Percentiles rank a stretch among this genome's conserved stretches.
Evolutionary conservation across 179 eudicot species (phyloP).

Genomic region (Spinacia oleracea): DNA sequence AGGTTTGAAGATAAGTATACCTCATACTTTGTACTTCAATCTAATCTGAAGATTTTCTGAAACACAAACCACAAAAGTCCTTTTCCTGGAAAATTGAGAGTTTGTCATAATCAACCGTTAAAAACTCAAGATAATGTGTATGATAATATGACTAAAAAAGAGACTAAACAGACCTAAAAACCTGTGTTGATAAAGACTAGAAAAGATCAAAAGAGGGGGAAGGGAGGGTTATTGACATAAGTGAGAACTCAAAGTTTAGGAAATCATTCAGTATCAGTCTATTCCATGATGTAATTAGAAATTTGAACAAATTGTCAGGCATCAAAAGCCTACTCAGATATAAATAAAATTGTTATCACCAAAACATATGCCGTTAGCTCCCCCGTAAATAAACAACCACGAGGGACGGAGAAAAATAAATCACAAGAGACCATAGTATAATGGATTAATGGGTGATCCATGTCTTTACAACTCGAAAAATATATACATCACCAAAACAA

Average conservation of each 20-base stretch:
- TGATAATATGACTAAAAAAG: too few species aligned
- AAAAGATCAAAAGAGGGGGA: background rate
- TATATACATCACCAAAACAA: conserved; percentile 9
- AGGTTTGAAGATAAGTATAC: background rate
- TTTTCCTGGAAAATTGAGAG: too few species aligned
- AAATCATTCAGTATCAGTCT: background rate
- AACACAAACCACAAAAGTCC: too few species aligned
- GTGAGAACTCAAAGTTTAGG: background rate
- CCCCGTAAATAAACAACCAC: background rate
- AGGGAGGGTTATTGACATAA: background rate
- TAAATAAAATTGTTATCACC: background rate
- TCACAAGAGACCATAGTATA: background rate
- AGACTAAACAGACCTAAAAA: too few species aligned
- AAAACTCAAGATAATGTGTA: too few species aligned
- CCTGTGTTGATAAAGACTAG: background rate
- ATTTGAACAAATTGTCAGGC: background rate
- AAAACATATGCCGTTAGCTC: background rate
- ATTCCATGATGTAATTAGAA: background rate
- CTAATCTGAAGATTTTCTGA: too few species aligned
- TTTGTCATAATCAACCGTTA: too few species aligned
- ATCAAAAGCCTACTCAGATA: background rate
- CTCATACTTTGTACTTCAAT: too few species aligned
- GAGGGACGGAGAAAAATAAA: background rate
- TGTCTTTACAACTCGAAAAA: background rate
- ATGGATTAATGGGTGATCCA: background rate